Percentiles rank a stretch among this genome's conserved stretches.
These are phyloP conservation scores for Selenicereus undatus DNA, from an alignment of 148 eudicot genomes.

Conservation along the genomic window DNA sequence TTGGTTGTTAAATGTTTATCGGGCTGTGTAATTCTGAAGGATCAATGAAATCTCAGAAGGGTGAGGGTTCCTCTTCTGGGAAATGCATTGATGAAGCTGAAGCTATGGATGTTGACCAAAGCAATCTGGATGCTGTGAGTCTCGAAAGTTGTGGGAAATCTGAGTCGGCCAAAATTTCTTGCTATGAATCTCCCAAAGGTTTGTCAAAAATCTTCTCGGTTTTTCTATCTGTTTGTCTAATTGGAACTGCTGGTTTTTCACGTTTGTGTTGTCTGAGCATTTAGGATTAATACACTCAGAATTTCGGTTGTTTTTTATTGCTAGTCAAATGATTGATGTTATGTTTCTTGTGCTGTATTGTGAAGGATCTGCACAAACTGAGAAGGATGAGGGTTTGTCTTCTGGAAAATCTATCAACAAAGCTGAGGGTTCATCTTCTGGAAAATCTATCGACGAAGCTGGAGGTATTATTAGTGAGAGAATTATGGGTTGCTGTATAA, in stretches of 20 bases:
- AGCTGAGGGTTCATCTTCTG: neutral
- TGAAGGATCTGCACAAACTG: neutral
- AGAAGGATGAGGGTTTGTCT: neutral
- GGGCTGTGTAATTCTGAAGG: neutral
- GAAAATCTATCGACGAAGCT: neutral
- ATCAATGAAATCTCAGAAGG: neutral
- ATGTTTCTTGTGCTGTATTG: neutral
- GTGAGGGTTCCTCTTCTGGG: neutral
- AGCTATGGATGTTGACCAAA: neutral
- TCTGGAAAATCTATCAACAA: too few species aligned
- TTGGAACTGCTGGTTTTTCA: neutral
- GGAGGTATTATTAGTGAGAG: neutral
- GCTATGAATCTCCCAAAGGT: too few species aligned
- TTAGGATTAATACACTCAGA: too few species aligned
- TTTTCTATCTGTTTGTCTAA: too few species aligned
- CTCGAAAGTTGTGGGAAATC: too few species aligned
- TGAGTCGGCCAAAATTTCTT: too few species aligned
- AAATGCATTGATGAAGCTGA: neutral
- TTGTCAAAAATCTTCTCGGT: too few species aligned
- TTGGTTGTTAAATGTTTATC: neutral
- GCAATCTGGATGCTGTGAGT: neutral
- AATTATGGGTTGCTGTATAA: neutral
- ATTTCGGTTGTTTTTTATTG: neutral
- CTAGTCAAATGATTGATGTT: neutral
- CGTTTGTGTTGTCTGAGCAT: too few species aligned